Conservation (phyloP, 225 moss, liverwort and hornwort genomes). For the Rhytidiadelphus loreus region DNA sequence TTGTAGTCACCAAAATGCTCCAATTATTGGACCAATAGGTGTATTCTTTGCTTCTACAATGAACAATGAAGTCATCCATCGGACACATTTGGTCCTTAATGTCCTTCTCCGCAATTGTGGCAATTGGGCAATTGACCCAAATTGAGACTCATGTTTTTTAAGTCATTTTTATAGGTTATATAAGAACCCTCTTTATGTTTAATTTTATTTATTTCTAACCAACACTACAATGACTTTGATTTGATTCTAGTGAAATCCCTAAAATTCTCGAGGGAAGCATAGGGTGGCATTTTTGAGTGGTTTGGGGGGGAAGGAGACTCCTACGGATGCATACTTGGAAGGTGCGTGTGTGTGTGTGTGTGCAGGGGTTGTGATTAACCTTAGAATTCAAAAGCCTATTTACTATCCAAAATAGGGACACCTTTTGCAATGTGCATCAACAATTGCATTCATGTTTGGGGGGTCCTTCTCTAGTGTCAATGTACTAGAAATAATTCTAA, state of each 20-base stretch:
- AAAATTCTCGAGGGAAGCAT: not conserved
- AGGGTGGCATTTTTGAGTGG: not conserved
- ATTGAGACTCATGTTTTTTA: too few relatives aligned
- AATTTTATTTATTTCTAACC: not conserved
- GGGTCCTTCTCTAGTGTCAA: fast-evolving
- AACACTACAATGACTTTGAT: not conserved
- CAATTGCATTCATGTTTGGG: not conserved
- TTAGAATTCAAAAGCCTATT: fast-evolving
- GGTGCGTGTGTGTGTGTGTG: not conserved
- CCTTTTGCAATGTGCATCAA: fast-evolving
- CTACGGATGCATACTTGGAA: fast-evolving
- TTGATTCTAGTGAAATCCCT: not conserved
- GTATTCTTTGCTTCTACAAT: too few relatives aligned
- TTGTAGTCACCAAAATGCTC: not conserved
- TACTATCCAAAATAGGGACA: fast-evolving
- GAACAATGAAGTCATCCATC: not conserved
- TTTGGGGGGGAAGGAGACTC: not conserved
- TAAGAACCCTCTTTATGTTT: not conserved
- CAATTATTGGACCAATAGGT: not conserved
- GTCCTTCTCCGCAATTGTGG: not conserved
- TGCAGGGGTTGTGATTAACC: fast-evolving
- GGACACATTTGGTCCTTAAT: not conserved
- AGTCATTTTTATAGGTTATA: not conserved
- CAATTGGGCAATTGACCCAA: not conserved
- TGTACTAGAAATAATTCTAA: not conserved